Conservation (phyloP, 83 land plant genomes). For the Picea abies region DNA sequence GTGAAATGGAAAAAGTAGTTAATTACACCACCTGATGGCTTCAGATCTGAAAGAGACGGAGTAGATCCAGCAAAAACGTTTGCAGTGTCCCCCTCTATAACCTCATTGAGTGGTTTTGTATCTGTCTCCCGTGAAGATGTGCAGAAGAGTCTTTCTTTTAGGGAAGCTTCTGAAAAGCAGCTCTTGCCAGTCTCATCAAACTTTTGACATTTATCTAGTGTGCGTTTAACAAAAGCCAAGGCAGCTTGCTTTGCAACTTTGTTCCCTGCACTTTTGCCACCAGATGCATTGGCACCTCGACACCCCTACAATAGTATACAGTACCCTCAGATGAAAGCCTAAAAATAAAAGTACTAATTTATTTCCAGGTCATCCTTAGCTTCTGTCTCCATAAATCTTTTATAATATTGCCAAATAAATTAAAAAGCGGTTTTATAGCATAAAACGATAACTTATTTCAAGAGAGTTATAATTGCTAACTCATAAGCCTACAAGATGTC, state of each 20-base stretch:
- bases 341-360: neutral
- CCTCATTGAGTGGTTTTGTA: conserved; percentile 16
- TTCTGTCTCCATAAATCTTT: neutral
- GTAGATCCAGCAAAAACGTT: conserved; percentile 20
- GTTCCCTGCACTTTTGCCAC: conserved; percentile 57
- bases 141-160: conserved; percentile 41
- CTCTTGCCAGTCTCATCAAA: conserved; percentile 63
- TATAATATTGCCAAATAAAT: neutral
- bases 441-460: neutral
- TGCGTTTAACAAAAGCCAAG: conserved; percentile 71
- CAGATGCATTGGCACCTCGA: conserved; percentile 44
- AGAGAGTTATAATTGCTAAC: neutral
- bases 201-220: conserved; percentile 48
- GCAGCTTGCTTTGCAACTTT: conserved; percentile 85
- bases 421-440: neutral
- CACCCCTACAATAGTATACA: conserved; percentile 39
- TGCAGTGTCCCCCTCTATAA: conserved; percentile 13
- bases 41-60: conserved; percentile 16
- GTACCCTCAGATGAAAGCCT: conserved; percentile 17
- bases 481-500: neutral
- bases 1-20: neutral
- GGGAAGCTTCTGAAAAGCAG: conserved; percentile 58
- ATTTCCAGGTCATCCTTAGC: neutral
- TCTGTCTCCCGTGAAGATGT: conserved; percentile 17
- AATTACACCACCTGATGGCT: conserved; percentile 28